Evolutionary conservation across 2,329 filamentous ascomycete species (phyloP).

Genomic region (Polytolypa hystricis): DNA sequence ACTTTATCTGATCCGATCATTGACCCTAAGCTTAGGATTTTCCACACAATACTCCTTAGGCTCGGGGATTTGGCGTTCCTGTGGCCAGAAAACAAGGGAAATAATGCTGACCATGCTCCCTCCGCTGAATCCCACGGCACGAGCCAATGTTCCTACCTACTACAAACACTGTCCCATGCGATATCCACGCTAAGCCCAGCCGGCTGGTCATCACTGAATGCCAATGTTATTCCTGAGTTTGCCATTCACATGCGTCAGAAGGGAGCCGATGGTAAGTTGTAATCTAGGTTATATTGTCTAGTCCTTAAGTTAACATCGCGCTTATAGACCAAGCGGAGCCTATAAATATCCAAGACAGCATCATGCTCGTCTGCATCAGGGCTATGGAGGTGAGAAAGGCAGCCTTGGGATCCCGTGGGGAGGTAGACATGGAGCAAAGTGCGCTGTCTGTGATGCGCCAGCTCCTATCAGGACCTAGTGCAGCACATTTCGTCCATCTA

Average conservation of each 20-base stretch:
- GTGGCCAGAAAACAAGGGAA: slow-evolving; percentile 12
- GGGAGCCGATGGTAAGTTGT: slow-evolving; percentile 44
- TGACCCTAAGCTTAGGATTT: slow-evolving; percentile 20
- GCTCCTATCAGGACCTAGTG: slow-evolving; percentile 28
- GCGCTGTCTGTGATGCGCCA: slow-evolving; percentile 55
- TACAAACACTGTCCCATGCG: slow-evolving; percentile 63
- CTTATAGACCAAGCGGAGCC: slow-evolving; percentile 15
- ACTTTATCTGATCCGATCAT: neutral
- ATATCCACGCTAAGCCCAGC: slow-evolving; percentile 56
- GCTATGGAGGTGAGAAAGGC: slow-evolving; percentile 5
- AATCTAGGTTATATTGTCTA: too few relatives aligned
- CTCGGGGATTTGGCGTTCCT: slow-evolving; percentile 23
- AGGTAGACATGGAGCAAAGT: slow-evolving; percentile 58
- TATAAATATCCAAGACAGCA: slow-evolving; percentile 15
- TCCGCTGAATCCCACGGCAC: slow-evolving; percentile 50
- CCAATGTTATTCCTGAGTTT: slow-evolving; percentile 43
- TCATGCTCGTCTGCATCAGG: slow-evolving; percentile 9
- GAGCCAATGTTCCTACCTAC: slow-evolving; percentile 65
- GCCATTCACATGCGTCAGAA: slow-evolving; percentile 31
- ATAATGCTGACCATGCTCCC: slow-evolving; percentile 29
- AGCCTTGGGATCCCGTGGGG: slow-evolving; percentile 28
- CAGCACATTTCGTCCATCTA: slow-evolving; percentile 27
- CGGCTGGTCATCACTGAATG: slow-evolving; percentile 60
- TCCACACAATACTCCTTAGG: slow-evolving; percentile 26
- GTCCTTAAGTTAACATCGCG: neutral